Evolutionary conservation across 768 basidiomycete species (phyloP), one percentile per base, ranked within the genome.

Genomic region (Naganishia randhawae): DNA sequence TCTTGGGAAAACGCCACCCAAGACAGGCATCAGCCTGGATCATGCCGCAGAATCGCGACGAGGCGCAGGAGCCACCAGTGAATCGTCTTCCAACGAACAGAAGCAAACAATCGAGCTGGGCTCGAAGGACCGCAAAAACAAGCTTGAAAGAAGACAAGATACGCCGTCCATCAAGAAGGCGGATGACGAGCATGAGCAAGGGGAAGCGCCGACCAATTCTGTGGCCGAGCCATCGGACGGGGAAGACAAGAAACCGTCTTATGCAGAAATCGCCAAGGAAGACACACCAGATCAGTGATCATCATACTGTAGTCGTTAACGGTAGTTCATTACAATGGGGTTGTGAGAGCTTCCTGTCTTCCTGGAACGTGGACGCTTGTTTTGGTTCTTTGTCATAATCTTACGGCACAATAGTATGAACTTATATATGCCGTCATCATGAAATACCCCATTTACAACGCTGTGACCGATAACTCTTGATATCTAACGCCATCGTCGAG

Each of bases 261-360:
- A 61, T 39, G 57, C 57, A 11, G 57, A 61, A n/a, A 39, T 61
- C 14, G 39, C 57, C 9, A 61, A 61, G 57, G 57, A 61, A 41
- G 57, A 61, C 25, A 16, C 19, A 29, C 25, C 17, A 33, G 27
- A 52, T 17, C 16, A 7, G 31, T 52, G 10, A 48, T 48, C n/a
- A 42, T 22, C n/a, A n/a, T 48, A 22, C 25, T 48, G 45, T 48
- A 48, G 19, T 11, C 25, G 16, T 48, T n/a, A n/a, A 42, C n/a
- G 45, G 19, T 6, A n/a, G 7, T 22, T 48, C 25, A 48, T 48
- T 16, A n/a, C 1, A 5, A 48, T 48, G 45, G 19, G n/a, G 45
- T 22, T 22, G 13, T 48, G 45, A 7, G n/a, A 48, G 45, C 45
- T 13, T 48, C 45, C 4, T 4, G 45, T n/a, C 6, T 6, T 22